Percentiles rank a stretch among this genome's conserved stretches.
Evolutionary conservation across 176 grass and related monocot genomes (phyloP).

Genomic region (Guadua angustifolia): DNA sequence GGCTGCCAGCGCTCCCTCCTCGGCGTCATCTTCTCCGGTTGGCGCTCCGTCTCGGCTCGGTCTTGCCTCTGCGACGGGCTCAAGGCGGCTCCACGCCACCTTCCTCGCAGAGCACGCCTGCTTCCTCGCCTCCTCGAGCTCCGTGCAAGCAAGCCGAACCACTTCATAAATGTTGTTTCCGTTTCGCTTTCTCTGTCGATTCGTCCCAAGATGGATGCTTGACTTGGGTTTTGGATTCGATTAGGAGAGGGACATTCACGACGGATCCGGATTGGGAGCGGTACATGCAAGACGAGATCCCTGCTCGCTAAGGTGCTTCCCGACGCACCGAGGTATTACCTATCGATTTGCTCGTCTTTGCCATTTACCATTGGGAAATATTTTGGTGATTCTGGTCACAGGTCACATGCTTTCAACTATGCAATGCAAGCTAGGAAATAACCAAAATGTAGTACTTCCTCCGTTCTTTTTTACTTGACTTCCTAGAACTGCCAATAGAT

Average conservation of each 20-base stretch:
- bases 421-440: background rate
- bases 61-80: constrained; percentile 95
- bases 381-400: background rate
- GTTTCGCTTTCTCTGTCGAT: background rate
- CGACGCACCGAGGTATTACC: constrained; percentile 74
- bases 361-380: background rate
- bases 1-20: no score
- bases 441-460: no score
- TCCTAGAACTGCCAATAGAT: no score
- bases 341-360: background rate
- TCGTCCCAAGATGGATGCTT: constrained; percentile 21
- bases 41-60: no score
- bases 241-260: constrained; percentile 85
- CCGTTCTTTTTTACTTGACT: no score
- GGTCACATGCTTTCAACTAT: background rate
- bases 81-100: constrained; percentile 77
- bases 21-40: no score
- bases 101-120: constrained; percentile 59
- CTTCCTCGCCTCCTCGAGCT: constrained; percentile 77
- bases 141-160: constrained; percentile 41
- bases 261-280: constrained; percentile 72
- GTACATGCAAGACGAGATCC: constrained; percentile 98
- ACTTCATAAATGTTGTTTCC: background rate
- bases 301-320: constrained; percentile 74
- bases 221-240: background rate